Conservation (phyloP, 2,329 filamentous ascomycete species). For the Colletotrichum eremochloae region DNA sequence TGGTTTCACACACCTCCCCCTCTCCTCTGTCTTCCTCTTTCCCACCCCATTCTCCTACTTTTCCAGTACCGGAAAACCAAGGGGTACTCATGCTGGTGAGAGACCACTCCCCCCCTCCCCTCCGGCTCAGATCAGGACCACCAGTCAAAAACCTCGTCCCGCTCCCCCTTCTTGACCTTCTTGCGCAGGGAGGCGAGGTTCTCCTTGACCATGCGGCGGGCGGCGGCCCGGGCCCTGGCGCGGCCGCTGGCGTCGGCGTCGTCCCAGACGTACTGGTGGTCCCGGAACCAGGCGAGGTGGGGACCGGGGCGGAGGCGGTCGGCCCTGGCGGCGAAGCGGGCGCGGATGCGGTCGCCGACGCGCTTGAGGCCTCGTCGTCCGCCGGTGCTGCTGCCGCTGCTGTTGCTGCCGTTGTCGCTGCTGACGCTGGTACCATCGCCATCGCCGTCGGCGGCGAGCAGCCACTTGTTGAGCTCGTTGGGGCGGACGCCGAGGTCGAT, state of each 20-base stretch:
- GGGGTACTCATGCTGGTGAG: too few species aligned
- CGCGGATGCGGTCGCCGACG: conserved; percentile 5
- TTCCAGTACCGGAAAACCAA: too few species aligned
- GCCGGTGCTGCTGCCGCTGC: too few species aligned
- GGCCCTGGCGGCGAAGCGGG: neutral
- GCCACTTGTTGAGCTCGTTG: conserved; percentile 4
- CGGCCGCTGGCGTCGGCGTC: neutral
- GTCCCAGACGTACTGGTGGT: conserved; percentile 12
- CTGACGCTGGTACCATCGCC: too few species aligned
- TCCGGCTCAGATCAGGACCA: neutral
- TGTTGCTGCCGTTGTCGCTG: neutral
- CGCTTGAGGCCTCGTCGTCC: neutral
- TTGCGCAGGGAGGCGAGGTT: neutral
- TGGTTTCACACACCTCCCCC: too few species aligned
- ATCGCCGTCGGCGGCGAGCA: neutral
- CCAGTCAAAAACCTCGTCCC: neutral
- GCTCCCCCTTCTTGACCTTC: neutral
- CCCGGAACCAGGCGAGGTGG: conserved; percentile 2
- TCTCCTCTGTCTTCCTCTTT: too few species aligned
- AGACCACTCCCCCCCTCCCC: too few species aligned
- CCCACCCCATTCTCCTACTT: too few species aligned
- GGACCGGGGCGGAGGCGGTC: neutral
- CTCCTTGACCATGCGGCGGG: neutral
- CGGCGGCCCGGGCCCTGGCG: neutral
- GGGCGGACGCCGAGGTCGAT: neutral